Evolutionary conservation across 805 yeast genomes (phyloP).

Genomic region (Candida xiaguanensis): DNA sequence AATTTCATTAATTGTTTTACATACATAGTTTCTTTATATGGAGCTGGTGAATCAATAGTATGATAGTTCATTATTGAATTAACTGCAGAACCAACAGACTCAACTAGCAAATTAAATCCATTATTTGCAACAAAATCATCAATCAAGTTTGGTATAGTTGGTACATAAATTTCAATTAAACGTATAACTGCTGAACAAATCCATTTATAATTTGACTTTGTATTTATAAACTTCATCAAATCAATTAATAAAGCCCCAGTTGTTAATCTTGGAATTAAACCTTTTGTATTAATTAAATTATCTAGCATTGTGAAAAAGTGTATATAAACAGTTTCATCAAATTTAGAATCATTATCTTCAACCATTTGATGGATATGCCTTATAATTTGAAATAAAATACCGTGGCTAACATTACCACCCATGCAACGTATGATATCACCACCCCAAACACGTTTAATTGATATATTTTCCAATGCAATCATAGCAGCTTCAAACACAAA

Average conservation of each 20-base stretch:
- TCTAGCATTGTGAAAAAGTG: conserved; percentile 60
- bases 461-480: conserved; percentile 64
- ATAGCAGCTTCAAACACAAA: conserved; percentile 58
- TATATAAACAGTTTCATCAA: conserved; percentile 42
- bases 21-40: conserved; percentile 56
- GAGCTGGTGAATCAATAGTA: conserved; percentile 57
- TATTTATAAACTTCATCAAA: conserved; percentile 55
- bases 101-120: conserved; percentile 65
- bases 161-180: conserved; percentile 46
- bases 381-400: conserved; percentile 68
- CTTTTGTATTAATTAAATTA: conserved; percentile 53
- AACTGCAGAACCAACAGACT: conserved; percentile 60
- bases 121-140: conserved; percentile 60
- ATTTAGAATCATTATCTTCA: conserved; percentile 34
- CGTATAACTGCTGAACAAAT: conserved; percentile 63
- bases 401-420: conserved; percentile 87
- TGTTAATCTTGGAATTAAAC: conserved; percentile 53
- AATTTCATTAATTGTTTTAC: conserved; percentile 54
- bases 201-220: conserved; percentile 49
- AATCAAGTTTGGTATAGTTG: conserved; percentile 46
- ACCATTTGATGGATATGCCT: conserved; percentile 56
- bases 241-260: conserved; percentile 75
- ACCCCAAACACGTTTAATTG: conserved; percentile 66
- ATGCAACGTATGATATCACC: conserved; percentile 72
- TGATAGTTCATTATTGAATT: conserved; percentile 55